These are phyloP conservation scores for Epichloe sylvatica DNA, from an alignment of 2,329 filamentous ascomycete species.

Conservation along the genomic window DNA sequence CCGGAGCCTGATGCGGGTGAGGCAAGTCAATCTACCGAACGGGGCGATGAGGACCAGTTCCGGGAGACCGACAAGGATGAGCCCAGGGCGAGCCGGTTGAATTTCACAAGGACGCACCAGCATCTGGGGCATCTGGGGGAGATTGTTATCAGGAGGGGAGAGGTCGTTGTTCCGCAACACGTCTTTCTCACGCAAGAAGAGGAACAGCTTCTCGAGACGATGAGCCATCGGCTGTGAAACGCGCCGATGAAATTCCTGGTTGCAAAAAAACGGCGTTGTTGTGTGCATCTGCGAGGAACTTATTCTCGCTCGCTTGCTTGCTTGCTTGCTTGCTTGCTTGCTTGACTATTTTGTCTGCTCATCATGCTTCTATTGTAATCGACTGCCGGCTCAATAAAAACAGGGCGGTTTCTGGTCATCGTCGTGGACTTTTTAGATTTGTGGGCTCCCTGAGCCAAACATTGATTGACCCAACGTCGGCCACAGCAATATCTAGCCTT, in stretches of 20 bases:
- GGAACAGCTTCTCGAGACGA: conserved; percentile 20
- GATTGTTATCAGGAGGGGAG: conserved; percentile 22
- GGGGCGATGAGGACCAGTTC: not conserved
- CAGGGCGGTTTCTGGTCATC: no score
- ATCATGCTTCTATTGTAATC: no score
- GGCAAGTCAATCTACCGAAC: conserved; percentile 9
- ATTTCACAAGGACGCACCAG: conserved; percentile 5
- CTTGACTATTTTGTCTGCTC: no score
- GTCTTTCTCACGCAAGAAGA: conserved; percentile 26
- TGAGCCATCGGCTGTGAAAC: conserved; percentile 18
- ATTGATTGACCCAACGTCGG: no score
- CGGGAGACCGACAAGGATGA: no score
- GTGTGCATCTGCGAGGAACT: not conserved
- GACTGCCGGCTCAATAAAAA: no score
- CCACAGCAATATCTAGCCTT: no score
- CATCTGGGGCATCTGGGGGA: conserved; percentile 9
- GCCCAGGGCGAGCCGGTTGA: conserved; percentile 6
- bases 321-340: no score
- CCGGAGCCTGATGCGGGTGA: not conserved
- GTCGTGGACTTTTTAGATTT: no score
- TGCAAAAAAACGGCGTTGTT: not conserved
- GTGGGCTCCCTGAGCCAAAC: no score
- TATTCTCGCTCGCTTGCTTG: no score
- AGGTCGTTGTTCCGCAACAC: conserved; percentile 21
- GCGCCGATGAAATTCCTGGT: not conserved